A percentile compares a stretch with the other conserved stretches of the same genome.
Evolutionary conservation across 1,284 basidiomycete genomes (phyloP).

Genomic region (Trichosporon faecale): DNA sequence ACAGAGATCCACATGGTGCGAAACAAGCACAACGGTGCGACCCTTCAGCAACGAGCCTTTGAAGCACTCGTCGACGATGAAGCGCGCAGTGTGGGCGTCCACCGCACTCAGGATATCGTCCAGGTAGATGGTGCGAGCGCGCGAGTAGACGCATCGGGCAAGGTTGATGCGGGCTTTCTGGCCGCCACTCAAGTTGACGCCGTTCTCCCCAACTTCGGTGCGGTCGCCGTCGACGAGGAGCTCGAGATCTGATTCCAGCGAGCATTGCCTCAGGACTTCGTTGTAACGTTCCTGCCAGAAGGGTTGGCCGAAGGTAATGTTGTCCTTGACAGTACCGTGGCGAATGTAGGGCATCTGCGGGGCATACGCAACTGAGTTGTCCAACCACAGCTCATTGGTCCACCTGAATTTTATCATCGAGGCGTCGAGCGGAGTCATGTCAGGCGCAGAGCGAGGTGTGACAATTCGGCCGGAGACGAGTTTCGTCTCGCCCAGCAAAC

Average conservation of each 20-base stretch:
- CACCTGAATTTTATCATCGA: constrained; percentile 22
- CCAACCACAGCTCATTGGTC: constrained; percentile 39
- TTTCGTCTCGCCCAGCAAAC: constrained; percentile 45
- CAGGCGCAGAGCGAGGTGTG: constrained; percentile 33
- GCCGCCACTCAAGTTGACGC: constrained; percentile 59
- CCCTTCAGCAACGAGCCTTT: constrained; percentile 58
- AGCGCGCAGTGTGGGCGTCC: constrained; percentile 51
- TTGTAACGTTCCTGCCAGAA: constrained; percentile 46
- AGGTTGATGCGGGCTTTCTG: constrained; percentile 72
- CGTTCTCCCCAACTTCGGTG: constrained; percentile 82
- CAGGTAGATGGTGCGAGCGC: constrained; percentile 62
- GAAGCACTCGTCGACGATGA: constrained; percentile 46
- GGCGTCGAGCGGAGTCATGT: constrained; percentile 33
- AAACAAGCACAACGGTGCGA: constrained; percentile 71
- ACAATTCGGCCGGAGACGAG: constrained; percentile 30
- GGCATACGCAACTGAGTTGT: constrained; percentile 45
- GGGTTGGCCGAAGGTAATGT: constrained; percentile 53
- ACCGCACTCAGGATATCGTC: constrained; percentile 52
- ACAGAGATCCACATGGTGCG: constrained; percentile 63
- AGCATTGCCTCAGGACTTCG: constrained; percentile 42
- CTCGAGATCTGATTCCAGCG: constrained; percentile 44
- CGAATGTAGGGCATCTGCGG: constrained; percentile 51
- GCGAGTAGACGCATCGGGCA: constrained; percentile 74
- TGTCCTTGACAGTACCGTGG: constrained; percentile 49
- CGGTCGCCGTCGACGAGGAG: constrained; percentile 48